Evolutionary conservation across 495 filamentous ascomycete species (phyloP), one percentile per base, ranked within the genome.

Genomic region (Durotheca rogersii): DNA sequence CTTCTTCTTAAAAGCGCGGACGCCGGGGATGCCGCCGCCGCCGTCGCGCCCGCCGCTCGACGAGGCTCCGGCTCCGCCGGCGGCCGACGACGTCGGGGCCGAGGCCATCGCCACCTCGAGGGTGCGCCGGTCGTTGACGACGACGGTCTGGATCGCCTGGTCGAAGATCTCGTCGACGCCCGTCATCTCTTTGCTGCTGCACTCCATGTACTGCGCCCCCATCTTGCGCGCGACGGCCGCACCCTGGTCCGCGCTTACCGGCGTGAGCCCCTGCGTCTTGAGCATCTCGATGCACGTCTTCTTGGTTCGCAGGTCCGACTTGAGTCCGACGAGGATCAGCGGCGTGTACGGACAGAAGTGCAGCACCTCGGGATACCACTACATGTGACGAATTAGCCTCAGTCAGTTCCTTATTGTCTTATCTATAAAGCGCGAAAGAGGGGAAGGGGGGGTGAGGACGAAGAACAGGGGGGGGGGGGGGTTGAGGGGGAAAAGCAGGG

Each of bases 361-460:
- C 40, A 97, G 81, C 56, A 98, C 93, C 78, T 98, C 93, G 51
- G 93, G 93, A 61, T 96, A 98, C 93, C 93, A 98, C 93, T 98
- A 53, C 12, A 15, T n/a, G n/a, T n/a, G n/a, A n/a, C n/a, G n/a
- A n/a, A n/a, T 21, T 3, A 31, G 27, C 38, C 9, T 29, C 18
- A 31, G 50, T 64, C 38, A 66, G 61, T 11, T 9, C 15, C 35
- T 17, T 5, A 14, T 27, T 3, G 17, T 14, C 38, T 49, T 12
- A 2, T 39, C 31, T n/a, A 9, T 9, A 27, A 27, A 14, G 10
- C 20, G 12, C 11, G 20, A 25, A 21, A 3, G 6, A 16, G n/a
- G 20, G 32, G 20, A 12, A 34, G 6, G 18, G 30, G 14, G 27
- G 3, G 18, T 9, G 15, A 18, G 11, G 31, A 32, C 34, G 40